Evolutionary conservation across 75 land plant species (phyloP).

Genomic region (Larix kaempferi): DNA sequence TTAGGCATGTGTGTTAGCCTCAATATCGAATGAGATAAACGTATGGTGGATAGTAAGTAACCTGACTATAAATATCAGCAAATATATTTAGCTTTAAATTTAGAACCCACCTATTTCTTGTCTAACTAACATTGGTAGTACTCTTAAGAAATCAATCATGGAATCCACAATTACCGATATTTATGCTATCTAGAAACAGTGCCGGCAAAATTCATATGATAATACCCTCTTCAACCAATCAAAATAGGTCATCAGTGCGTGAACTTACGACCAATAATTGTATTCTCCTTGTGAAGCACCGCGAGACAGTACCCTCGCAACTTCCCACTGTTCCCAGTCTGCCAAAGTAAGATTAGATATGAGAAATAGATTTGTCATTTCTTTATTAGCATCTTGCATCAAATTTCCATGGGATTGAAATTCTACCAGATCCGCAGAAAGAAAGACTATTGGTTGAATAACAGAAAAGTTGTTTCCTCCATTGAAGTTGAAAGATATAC

Average conservation of each 20-base stretch:
- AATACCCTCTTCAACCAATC: background rate
- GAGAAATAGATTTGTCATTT: background rate
- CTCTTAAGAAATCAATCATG: too few species aligned
- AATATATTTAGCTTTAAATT: too few species aligned
- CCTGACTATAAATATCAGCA: too few species aligned
- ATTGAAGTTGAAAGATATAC: slow-evolving; percentile 36
- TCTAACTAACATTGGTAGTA: too few species aligned
- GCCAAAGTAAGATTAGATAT: slow-evolving; percentile 1
- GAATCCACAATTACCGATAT: too few species aligned
- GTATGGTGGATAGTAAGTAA: too few species aligned
- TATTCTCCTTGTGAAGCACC: background rate
- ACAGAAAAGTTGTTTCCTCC: slow-evolving; percentile 49
- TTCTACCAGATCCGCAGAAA: slow-evolving; percentile 39
- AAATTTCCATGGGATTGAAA: background rate
- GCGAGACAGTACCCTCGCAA: slow-evolving; percentile 1
- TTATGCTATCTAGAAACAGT: too few species aligned
- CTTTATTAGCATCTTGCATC: background rate
- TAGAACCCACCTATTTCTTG: too few species aligned
- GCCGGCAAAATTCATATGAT: too few species aligned
- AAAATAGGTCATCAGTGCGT: background rate
- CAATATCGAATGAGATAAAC: too few species aligned
- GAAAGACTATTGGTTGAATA: slow-evolving; percentile 41
- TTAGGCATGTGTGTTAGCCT: too few species aligned
- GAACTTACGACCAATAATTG: slow-evolving; percentile 15
- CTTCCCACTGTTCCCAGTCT: background rate